Conservation (phyloP, 345 rosid species). For the Citrus hindsii region DNA sequence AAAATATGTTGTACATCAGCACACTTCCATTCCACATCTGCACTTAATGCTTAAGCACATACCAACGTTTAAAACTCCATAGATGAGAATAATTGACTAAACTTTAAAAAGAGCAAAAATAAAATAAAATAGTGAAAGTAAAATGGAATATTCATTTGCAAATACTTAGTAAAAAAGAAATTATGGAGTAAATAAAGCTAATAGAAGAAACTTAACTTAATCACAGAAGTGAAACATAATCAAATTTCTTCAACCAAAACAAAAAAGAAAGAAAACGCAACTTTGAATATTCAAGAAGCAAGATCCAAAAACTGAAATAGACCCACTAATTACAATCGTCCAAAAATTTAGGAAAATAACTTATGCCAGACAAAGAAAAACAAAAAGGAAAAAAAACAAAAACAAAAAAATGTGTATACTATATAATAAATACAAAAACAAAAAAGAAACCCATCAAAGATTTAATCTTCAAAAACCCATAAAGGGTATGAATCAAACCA, state of each 20-base stretch:
- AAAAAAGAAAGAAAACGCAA: not conserved
- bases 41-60: not conserved
- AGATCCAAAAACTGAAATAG: not conserved
- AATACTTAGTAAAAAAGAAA: not conserved
- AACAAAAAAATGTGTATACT: not conserved
- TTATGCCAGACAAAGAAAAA: not conserved
- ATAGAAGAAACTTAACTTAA: too few species aligned
- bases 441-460: not conserved
- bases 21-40: not conserved
- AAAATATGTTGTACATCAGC: not conserved
- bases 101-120: not conserved
- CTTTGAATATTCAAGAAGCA: not conserved
- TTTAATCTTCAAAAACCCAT: not conserved
- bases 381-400: not conserved
- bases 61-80: not conserved
- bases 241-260: not conserved
- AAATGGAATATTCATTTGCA: not conserved
- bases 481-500: not conserved
- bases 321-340: not conserved
- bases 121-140: too few species aligned
- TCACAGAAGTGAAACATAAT: not conserved
- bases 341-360: not conserved
- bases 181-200: too few species aligned
- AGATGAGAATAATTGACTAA: not conserved
- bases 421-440: too few species aligned